These are phyloP conservation scores for Rubia tinctorum DNA, from an alignment of 305 asterid genomes.

Conservation along the genomic window DNA sequence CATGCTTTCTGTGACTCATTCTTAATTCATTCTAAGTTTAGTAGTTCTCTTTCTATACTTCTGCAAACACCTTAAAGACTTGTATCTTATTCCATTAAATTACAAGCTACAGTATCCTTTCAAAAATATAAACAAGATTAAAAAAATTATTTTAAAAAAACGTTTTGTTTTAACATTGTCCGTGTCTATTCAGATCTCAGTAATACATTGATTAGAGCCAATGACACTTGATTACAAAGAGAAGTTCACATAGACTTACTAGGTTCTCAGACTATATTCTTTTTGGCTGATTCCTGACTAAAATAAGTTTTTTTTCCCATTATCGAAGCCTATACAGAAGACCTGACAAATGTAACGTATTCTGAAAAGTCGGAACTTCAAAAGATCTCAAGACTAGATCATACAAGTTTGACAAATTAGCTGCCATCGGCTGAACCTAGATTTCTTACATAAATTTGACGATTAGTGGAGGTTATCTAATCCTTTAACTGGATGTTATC, in stretches of 20 bases:
- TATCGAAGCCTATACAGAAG: neutral
- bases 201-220: neutral
- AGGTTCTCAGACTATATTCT: neutral
- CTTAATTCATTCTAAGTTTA: neutral
- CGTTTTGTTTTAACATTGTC: neutral
- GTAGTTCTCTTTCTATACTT: neutral
- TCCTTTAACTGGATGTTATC: neutral
- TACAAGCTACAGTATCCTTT: neutral
- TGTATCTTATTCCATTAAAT: neutral
- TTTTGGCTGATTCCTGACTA: neutral
- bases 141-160: neutral
- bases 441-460: neutral
- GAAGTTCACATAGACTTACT: neutral
- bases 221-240: neutral
- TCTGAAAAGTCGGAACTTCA: neutral
- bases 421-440: neutral
- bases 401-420: neutral
- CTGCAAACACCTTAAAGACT: neutral
- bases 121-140: neutral
- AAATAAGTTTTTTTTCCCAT: neutral
- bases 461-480: neutral
- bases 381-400: neutral
- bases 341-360: neutral
- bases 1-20: neutral
- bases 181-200: neutral